Evolutionary conservation across 768 basidiomycete species (phyloP), one percentile per base, ranked within the genome.

Genomic region (Mycena haematopus): DNA sequence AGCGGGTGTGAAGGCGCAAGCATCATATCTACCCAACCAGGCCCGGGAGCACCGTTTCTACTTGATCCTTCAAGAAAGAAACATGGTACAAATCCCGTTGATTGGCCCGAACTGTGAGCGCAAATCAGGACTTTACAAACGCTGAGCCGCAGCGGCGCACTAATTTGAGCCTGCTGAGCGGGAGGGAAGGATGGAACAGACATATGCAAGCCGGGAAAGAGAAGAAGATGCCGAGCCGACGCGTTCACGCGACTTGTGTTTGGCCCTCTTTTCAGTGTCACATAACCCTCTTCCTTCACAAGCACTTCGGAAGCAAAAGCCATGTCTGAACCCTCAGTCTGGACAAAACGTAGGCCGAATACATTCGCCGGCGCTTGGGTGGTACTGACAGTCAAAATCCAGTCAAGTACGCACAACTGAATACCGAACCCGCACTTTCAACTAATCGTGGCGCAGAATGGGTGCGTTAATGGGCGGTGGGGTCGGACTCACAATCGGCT

Each of bases 401-500:
- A 89, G 88, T 89, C 78, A 88, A 88, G 88, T 90, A 79, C 33
- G 82, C 31, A 56, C n/a, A 5, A n/a, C 35, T 47, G 44, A 29
- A 17, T 17, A 40, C 21, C 44, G 21, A 36, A 22, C 65, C 55
- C 58, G 45, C 24, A 21, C 36, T 35, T 57, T 60, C 49, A 40
- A 45, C 63, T 47, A 21, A 59, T 25, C 55, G 55, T 69, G 62
- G 62, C 63, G n/a, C 68, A 94, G 93, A 75, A 95, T 95, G 93
- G 93, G 93, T 69, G 93, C 93, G 47, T 76, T 93, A 60, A 94
- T 94, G 92, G 93, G 93, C 58, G 92, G 89, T 69, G 93, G 93
- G 61, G 96, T 98, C 56, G 96, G 96, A 14, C 84, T 97, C 49
- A 96, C 95, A 35, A 97, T 98, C 72, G 96, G 97, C 19, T 98